Base-by-base conservation (phyloP, 768 basidiomycete species). In the Scleroderma citrinum region DNA sequence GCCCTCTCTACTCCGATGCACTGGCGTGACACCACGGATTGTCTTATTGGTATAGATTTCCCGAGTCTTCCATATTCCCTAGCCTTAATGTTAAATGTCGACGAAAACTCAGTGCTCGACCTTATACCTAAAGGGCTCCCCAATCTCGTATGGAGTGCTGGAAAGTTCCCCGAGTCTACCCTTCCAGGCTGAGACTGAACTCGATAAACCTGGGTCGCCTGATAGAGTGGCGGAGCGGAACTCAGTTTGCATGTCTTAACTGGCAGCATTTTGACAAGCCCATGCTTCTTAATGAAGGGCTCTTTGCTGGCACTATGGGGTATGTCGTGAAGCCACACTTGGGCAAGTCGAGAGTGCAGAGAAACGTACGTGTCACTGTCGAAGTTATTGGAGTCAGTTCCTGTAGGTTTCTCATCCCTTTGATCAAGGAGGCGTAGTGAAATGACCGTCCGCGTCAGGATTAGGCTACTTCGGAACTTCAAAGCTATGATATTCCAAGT, bases 251-350 rank as follows among this genome's bases (percentile, higher is more conserved):
- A 1, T 73, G 75, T 32, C 62, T 83, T 37, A 83, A 83, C 53
- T 82, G 82, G 82, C 81, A 83, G 63, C 69, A 66, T n/a, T 80
- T 74, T 55, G 81, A 83, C 56, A 56, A 53, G 1, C 75, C 75
- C 2, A 76, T 79, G 75, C 78, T 80, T 53, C 59, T 84, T 20
- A 82, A 83, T 54, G 83, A 82, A 59, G 82, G 71, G 0, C 71
- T 84, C 74, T 84, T 83, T 56, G 70, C 71, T 0, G 82, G 77
- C 0, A 76, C 71, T 3, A 56, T 63, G 2, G 82, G 81, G 1
- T 83, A 78, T 78, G 73, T 79, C 1, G 60, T 70, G 30, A 80
- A 78, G 54, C 80, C 81, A 1, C 53, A 55, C 12, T 37, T 49
- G 19, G 46, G 69, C 51, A 47, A 63, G 53, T 66, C 58, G 30